These are phyloP conservation scores for Argentina anserina DNA, from an alignment of 306 rosid genomes.

Conservation along the genomic window DNA sequence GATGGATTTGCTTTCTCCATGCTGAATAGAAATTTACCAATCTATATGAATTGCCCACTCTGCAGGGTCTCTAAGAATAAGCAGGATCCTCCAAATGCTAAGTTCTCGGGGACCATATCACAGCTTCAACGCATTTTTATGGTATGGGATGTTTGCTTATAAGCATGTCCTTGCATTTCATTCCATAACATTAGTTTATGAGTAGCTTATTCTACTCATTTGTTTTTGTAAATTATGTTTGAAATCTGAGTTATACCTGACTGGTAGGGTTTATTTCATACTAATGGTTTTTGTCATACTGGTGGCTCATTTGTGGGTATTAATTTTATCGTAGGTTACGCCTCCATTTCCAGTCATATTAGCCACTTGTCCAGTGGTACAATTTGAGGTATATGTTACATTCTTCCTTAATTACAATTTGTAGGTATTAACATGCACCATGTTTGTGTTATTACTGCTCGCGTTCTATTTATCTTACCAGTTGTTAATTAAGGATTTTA, in stretches of 20 bases:
- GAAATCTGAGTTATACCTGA: not conserved
- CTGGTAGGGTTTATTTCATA: not conserved
- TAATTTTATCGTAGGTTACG: constrained; percentile 62
- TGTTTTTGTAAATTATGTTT: not conserved
- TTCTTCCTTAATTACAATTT: no score
- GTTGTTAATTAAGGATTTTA: not conserved
- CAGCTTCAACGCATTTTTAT: constrained; percentile 87
- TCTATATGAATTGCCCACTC: constrained; percentile 86
- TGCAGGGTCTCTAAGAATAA: constrained; percentile 61
- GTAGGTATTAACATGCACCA: constrained; percentile 1
- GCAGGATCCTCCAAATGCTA: constrained; percentile 52
- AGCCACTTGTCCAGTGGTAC: constrained; percentile 72
- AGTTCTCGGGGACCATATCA: constrained; percentile 74
- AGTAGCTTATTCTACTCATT: not conserved
- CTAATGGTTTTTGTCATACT: not conserved
- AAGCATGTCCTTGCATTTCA: constrained; percentile 14
- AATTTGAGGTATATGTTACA: constrained; percentile 64
- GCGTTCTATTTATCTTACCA: not conserved
- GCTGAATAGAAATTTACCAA: constrained; percentile 71
- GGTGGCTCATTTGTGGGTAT: constrained; percentile 31
- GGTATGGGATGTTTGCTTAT: constrained; percentile 49
- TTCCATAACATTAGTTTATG: not conserved
- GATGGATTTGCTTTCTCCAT: constrained; percentile 60
- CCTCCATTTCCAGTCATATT: constrained; percentile 74
- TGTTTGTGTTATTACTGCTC: not conserved